phyloP scores from a whole-genome alignment of 1,284 basidiomycete species.

The Rhodotorula sp. region DNA sequence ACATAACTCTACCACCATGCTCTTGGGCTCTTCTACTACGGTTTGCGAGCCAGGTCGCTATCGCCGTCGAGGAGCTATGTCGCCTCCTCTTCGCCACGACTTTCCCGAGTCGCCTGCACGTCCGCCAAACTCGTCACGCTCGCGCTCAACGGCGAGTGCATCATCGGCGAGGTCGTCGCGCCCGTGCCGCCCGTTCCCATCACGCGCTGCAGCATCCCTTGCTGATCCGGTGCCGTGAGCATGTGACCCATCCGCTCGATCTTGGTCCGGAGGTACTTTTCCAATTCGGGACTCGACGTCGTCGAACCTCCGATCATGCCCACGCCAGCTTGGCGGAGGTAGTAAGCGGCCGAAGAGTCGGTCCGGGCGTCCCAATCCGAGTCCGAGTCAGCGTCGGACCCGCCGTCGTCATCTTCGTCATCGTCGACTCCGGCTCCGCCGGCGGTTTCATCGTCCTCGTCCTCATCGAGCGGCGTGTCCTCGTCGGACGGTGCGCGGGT shows the following conservation, averaged over 20 bases:
- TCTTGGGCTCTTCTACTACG: too few species aligned
- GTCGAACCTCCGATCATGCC: constrained; percentile 80
- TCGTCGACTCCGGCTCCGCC: constrained; percentile 7
- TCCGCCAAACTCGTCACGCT: constrained; percentile 12
- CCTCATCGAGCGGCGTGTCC: not conserved
- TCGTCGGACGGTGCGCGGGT: not conserved
- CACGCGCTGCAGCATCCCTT: constrained; percentile 1
- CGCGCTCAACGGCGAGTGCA: constrained; percentile 14
- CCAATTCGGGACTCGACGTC: constrained; percentile 80
- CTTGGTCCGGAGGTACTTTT: constrained; percentile 94
- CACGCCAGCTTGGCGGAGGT: constrained; percentile 62
- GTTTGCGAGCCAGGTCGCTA: too few species aligned
- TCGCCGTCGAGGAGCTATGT: not conserved
- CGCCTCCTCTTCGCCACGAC: not conserved
- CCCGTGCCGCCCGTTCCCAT: not conserved
- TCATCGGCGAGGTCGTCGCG: not conserved
- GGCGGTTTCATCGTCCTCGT: constrained; percentile 42
- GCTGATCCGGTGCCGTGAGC: constrained; percentile 60
- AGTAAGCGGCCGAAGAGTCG: constrained; percentile 47
- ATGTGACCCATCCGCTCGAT: constrained; percentile 95
- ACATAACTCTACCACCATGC: too few species aligned
- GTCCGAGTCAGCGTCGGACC: constrained; percentile 45
- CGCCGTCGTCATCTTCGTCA: constrained; percentile 20
- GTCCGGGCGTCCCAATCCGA: constrained; percentile 45
- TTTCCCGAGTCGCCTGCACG: not conserved